A percentile compares a stretch with the other conserved stretches of the same genome.
These are phyloP conservation scores for Naumovozyma dairenensis DNA, from an alignment of 805 yeast genomes.

Conservation along the genomic window DNA sequence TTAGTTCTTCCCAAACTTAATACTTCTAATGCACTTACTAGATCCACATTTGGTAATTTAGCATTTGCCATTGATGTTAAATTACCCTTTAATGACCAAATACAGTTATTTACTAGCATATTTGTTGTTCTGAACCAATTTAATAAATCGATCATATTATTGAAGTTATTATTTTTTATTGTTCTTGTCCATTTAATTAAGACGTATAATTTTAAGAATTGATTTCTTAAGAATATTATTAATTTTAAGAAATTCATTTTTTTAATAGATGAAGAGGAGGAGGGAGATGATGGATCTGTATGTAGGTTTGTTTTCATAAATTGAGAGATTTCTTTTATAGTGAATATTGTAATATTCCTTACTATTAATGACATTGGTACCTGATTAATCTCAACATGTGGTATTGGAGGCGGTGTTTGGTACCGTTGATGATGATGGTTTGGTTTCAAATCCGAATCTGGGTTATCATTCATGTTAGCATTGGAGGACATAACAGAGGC, in stretches of 20 bases:
- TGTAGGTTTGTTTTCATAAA: conserved; percentile 26
- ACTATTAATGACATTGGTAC: conserved; percentile 24
- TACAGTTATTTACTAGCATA: conserved; percentile 50
- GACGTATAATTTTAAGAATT: conserved; percentile 76
- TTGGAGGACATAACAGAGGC: conserved; percentile 1
- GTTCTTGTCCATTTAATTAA: conserved; percentile 77
- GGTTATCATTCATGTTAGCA: background rate
- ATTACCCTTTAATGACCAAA: conserved; percentile 59
- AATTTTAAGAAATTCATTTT: conserved; percentile 62
- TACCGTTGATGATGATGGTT: too few relatives aligned
- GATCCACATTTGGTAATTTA: conserved; percentile 84
- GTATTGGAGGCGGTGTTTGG: conserved; percentile 19
- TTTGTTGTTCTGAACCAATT: conserved; percentile 82
- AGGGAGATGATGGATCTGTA: conserved; percentile 6
- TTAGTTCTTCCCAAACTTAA: conserved; percentile 68
- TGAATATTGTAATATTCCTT: conserved; percentile 25
- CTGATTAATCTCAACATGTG: conserved; percentile 30
- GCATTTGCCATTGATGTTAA: conserved; percentile 63
- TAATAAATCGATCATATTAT: conserved; percentile 71
- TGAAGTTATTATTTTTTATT: conserved; percentile 54
- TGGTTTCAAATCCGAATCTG: background rate
- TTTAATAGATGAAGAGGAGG: conserved; percentile 33
- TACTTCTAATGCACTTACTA: conserved; percentile 80
- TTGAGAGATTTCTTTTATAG: conserved; percentile 27
- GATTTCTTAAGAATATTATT: conserved; percentile 66